Conservation (phyloP, 257 asterid species). For the Forsythia suspensa region DNA sequence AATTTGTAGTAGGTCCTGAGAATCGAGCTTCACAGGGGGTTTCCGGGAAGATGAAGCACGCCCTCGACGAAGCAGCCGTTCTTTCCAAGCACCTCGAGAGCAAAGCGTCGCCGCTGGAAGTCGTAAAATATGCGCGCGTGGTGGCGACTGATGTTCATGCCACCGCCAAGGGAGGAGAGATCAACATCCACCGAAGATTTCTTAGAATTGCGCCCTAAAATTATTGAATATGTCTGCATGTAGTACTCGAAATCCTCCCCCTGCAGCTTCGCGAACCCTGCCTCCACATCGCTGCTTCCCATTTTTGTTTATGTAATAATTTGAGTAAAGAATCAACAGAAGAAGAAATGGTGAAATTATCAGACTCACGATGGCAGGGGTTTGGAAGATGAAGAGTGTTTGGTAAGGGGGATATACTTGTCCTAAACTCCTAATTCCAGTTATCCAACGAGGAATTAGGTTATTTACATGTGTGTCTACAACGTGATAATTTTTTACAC, state of each 20-base stretch:
- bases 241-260: slow-evolving; percentile 96
- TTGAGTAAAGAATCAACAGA: background rate
- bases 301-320: slow-evolving; percentile 13
- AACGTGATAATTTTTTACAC: too few relatives aligned
- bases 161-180: slow-evolving; percentile 96
- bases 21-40: slow-evolving; percentile 90
- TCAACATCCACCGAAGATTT: slow-evolving; percentile 94
- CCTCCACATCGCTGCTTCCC: slow-evolving; percentile 93
- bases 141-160: slow-evolving; percentile 99
- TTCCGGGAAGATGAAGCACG: slow-evolving; percentile 86
- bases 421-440: too few relatives aligned
- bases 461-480: too few relatives aligned
- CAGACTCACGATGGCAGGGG: background rate
- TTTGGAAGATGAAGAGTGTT: background rate
- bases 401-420: background rate
- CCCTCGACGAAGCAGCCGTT: slow-evolving; percentile 97
- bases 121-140: slow-evolving; percentile 99
- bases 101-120: slow-evolving; percentile 96
- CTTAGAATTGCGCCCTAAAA: slow-evolving; percentile 94
- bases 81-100: slow-evolving; percentile 92
- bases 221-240: slow-evolving; percentile 96
- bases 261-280: slow-evolving; percentile 98
- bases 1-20: slow-evolving; percentile 89
- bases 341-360: background rate
- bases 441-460: too few relatives aligned